Base-by-base conservation (phyloP, 2,329 filamentous ascomycete genomes). In the Tolypocladium tundrense region DNA sequence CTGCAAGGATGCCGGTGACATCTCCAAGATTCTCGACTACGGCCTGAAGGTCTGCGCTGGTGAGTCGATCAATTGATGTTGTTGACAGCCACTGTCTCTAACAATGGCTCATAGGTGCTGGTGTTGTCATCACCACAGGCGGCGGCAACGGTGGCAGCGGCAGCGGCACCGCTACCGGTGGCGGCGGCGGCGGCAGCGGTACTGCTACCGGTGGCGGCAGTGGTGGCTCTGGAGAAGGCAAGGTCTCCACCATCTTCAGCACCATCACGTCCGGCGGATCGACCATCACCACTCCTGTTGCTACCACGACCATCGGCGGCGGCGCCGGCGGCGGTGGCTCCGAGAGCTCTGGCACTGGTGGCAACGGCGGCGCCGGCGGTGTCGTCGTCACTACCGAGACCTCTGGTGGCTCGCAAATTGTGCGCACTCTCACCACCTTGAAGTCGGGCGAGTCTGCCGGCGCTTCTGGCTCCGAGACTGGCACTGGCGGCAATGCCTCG, bases 1-100 rank as follows among this genome's bases (percentile, higher is more conserved):
- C 51, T 81, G 79, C 72, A 58, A 62, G 59, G 58, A 63, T 16
- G 62, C 68, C 19, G 67, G 73, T 53, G 74, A 74, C 54, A 63
- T 67, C 40, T 61, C 48, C 0, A 51, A 69, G 48, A 73, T 70
- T 58, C 66, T 80, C 45, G 57, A 64, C 35, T 78, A 72, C 61
- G 78, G 70, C 48, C 64, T 74, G 58, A 55, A 64, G 14, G 59
- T 75, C 58, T 81, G 79, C 68, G 59, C 66, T 27, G 60, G 72
- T 74, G 66, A 65, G 70, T 65, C n/a, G 24, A 11, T 6, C 7
- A 11, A 19, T 37, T 24, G 21, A 21, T 13, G 3, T 10, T 24
- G 16, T 19, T 2, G 16, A 39, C 24, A 19, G 7, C 6, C n/a
- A 35, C n/a, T 31, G 24, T 10, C 42, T 48, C 64, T 70, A 55